phyloP scores from a whole-genome alignment of 345 rosid genomes.

The Pistacia atlantica region DNA sequence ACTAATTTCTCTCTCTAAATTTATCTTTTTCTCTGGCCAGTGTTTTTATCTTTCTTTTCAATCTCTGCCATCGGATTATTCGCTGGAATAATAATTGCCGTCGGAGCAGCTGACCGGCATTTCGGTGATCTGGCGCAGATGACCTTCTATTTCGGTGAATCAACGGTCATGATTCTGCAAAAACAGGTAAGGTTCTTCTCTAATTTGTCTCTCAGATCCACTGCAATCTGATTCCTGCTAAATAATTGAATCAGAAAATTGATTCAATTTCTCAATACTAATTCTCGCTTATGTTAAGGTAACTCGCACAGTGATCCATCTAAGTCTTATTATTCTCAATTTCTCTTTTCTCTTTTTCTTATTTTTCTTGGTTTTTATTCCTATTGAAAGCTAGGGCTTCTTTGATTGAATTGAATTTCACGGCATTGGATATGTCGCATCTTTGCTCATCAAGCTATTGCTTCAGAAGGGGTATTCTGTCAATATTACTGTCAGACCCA shows the following conservation, averaged over 20 bases:
- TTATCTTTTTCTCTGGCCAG: neutral
- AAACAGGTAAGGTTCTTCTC: slow-evolving; percentile 17
- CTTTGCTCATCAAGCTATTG: no score
- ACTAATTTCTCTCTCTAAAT: neutral
- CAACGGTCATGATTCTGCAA: slow-evolving; percentile 11
- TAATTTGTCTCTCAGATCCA: slow-evolving; percentile 22
- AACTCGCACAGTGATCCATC: no score
- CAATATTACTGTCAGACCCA: no score
- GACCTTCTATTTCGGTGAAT: slow-evolving; percentile 9
- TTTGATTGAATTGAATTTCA: no score
- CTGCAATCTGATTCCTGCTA: neutral
- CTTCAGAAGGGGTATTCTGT: no score
- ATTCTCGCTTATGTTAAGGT: no score
- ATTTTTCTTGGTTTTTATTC: no score
- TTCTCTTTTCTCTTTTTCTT: no score
- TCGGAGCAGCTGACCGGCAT: slow-evolving; percentile 21
- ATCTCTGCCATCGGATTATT: slow-evolving; percentile 19
- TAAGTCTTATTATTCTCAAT: no score
- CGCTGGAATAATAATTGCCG: slow-evolving; percentile 23
- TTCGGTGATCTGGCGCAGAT: slow-evolving; percentile 26
- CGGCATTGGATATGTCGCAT: no score
- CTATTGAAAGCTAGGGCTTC: no score
- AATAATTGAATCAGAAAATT: slow-evolving; percentile 8
- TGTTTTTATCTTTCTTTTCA: neutral
- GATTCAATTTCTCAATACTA: no score